Conservation (phyloP, 768 basidiomycete genomes). For the Phlebiopsis gigantea region DNA sequence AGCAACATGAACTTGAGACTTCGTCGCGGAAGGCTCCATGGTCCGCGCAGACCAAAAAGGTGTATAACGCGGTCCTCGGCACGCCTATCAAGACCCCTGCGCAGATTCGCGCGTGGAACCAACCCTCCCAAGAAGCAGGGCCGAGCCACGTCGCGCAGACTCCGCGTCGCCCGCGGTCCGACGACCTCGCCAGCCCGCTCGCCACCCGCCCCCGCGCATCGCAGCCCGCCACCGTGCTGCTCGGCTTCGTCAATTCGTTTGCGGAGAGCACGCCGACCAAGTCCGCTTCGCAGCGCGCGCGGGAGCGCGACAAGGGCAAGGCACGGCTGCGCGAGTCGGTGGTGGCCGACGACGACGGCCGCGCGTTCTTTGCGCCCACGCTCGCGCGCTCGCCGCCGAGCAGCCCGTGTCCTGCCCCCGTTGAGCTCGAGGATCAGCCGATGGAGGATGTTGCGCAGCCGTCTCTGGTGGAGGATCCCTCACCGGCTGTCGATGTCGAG, state of each 20-base stretch:
- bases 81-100: constrained; percentile 36
- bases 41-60: constrained; percentile 40
- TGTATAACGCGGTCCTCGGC: constrained; percentile 31
- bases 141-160: constrained; percentile 30
- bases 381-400: constrained; percentile 19
- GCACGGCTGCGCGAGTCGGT: constrained; percentile 3
- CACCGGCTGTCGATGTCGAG: neutral
- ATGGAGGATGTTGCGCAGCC: neutral
- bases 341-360: constrained; percentile 4
- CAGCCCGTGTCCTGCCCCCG: constrained; percentile 17
- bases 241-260: constrained; percentile 25
- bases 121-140: constrained; percentile 19
- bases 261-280: constrained; percentile 6
- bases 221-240: constrained; percentile 17
- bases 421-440: constrained; percentile 1
- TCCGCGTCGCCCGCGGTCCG: constrained; percentile 33
- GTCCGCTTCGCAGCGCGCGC: constrained; percentile 1
- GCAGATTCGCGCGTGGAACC: constrained; percentile 34
- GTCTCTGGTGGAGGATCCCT: neutral
- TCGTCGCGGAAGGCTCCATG: constrained; percentile 44
- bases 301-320: constrained; percentile 17
- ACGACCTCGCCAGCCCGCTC: constrained; percentile 17
- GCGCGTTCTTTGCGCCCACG: constrained; percentile 12
- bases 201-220: constrained; percentile 4
- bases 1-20: constrained; percentile 70